Evolutionary conservation across 2,329 filamentous ascomycete species (phyloP), one percentile per base, ranked within the genome.

Genomic region (Colletotrichum sp.): DNA sequence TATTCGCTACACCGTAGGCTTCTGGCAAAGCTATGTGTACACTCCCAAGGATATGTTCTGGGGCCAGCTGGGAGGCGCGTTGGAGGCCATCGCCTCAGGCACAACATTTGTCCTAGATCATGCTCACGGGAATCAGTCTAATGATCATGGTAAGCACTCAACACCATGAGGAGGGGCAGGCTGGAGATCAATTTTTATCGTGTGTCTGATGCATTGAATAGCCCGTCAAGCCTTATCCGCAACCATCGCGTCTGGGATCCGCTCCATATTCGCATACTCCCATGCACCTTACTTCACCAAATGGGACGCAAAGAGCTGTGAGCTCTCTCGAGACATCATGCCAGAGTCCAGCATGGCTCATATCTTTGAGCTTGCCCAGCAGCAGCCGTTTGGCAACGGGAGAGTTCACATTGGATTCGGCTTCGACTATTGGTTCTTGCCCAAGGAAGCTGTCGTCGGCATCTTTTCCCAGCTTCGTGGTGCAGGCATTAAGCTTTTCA

Each of bases 11-110:
- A 24, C 8, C 16, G 10, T 8, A 65, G 62, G 62, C 32, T 65
- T 36, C n/a, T 65, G 62, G 65, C 62, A 74, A 63, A 34, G 63
- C 65, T 16, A 39, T 21, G 36, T 59, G 18, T 60, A 49, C 32
- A 32, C 49, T 28, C 65, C 77, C 2, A 81, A 86, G 7, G 89
- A 90, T 72, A 79, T 88, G 10, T 89, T 87, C 80, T 87, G 87
- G 83, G 87, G 86, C 18, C 79, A 86, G 75, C 78, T 87, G 6
- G 84, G 81, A n/a, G 87, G 86, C 6, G 81, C 80, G 16, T 78
- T 87, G 18, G 86, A 88, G 77, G 79, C 80, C 13, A 78, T 88
- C 18, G 84, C 87, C 52, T 24, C 21, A 26, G 52, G 52, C 21
- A 57, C 52, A 13, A 57, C 52, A 15, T 57, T 57, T 57, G 52